Evolutionary conservation across 2,329 filamentous ascomycete genomes (phyloP), one percentile per base, ranked within the genome.

Genomic region (Colletotrichum tabaci): DNA sequence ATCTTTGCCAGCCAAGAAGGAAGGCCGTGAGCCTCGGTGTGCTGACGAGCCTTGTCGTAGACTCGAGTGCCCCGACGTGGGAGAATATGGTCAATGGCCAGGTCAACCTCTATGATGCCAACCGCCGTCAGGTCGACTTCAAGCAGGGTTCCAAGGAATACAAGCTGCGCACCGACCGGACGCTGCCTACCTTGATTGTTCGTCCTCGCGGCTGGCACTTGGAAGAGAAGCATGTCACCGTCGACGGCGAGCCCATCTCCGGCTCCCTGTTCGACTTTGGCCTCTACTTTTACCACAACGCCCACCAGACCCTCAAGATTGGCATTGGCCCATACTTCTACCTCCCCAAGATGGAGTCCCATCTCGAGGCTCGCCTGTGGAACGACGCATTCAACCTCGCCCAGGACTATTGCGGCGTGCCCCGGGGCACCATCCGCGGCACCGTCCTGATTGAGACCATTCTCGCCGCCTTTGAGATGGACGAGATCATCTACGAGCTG

Each of bases 401-500:
- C 15, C 96, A 99, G 85, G 96, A 99, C 86, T 95, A 93, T 85
- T 90, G 98, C 80, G 93, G 94, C 77, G 93, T 99, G 85, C 90
- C 90, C 66, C 90, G 96, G 72, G 96, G 96, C 66, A 98, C 95
- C 66, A 97, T 98, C 84, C 93, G 96, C 77, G 96, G 90, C 74
- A 99, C 96, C 3, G 96, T 98, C 49, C 87, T 99, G 77, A 98
- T 99, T 79, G 96, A 99, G 89, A 98, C 96, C 67, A 98, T 99
- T 82, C 89, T 96, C 53, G 96, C 96, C 52, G 96, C 96, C 18
- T 99, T 99, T 79, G 96, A 99, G 88, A 99, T 99, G 96, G 96
- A 99, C 79, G 96, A 99, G 91, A 98, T 99, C 84, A 98, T 99
- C 85, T 99, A 98, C 84, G 96, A 98, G 87, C 92, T 99, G 76